Evolutionary conservation across 768 basidiomycete species (phyloP), one percentile per base, ranked within the genome.

Genomic region (Leccinum arenicola): DNA sequence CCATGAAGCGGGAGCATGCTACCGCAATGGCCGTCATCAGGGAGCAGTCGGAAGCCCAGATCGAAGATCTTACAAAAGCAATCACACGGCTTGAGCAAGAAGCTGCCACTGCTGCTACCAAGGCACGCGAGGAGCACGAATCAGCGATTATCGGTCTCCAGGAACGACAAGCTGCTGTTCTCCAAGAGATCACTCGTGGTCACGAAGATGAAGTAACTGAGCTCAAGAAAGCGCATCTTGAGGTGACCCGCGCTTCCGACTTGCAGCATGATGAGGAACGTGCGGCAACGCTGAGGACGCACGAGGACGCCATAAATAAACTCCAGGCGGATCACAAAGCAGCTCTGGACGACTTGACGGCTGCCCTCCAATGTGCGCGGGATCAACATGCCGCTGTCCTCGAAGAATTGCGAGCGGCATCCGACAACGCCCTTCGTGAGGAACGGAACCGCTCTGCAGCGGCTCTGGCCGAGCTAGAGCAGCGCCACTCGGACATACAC

Each of bases 61-160:
- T 85, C 50, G 85, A 88, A 65, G 81, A 82, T 45, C 76, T 88
- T 83, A 90, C 67, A 76, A 86, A 58, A 78, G 79, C 27, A 52
- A 75, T 21, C 55, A 86, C 33, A 70, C 82, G 55, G 81, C 80
- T 77, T 75, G 67, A 80, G 80, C 70, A 78, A 80, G 52, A 81
- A 81, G 57, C 73, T 67, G 69, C 71, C 25, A 67, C 73, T 3
- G 68, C 79, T 36, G 69, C 73, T 58, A 64, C 70, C 59, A 73
- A 72, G 68, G 70, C 74, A 55, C 79, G 67, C 61, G 75, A 74
- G 61, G 82, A 85, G 49, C 68, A 81, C 55, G 85, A 86, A 52
- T 75, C 77, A 3, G 73, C 80, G 1, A 66, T 84, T 11, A 76
- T 74, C 48, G 64, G 71, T 27, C 73, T 84, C 31, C 80, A 82